Base-by-base conservation (phyloP, 2,329 filamentous ascomycete species). In the Cladosporium sp. region DNA sequence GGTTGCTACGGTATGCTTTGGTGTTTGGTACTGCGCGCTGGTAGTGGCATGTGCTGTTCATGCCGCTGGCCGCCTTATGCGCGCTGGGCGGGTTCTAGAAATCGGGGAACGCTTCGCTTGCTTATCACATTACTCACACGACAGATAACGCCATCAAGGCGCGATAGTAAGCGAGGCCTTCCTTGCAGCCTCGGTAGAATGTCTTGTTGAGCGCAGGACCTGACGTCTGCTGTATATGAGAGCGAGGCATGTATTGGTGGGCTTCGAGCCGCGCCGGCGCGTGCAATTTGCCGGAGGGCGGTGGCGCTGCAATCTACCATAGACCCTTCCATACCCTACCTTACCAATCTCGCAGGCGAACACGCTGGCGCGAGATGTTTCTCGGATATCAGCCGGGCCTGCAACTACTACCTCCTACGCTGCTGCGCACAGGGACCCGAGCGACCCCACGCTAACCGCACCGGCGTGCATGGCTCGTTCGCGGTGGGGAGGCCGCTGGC, bases 211-310 rank as follows among this genome's bases (percentile, higher is more conserved):
- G 55, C 33, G 21, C 53, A 8, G 8, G 14, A 1, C 21, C 55
- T 16, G 55, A 35, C 33, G 55, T 57, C 49, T 28, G 23, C 49
- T 29, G 49, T 53, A 18, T 21, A 46, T 46, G 40, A 46, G 40
- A 3, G 52, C 52, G 16, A 33, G 28, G 52, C 52, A 55, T 8
- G 5, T 11, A 57, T 57, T 57, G 55, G 55, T 57, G 55, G 55
- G 55, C 55, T 57, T 57, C 55, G 55, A 57, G 33, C 31, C 55
- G 55, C 55, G 55, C 55, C 31, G 55, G 31, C 52, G 52, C 52
- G 28, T 37, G 55, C 55, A 57, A 57, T 57, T 40, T 57, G 31
- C 55, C 55, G 55, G 55, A n/a, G 55, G 18, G 18, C 29, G 52
- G 52, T 31, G 26, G n/a, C 52, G 52, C 28, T 55, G n/a, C 52